Evolutionary conservation across 257 asterid species (phyloP).

Genomic region (Jacaranda copaia): DNA sequence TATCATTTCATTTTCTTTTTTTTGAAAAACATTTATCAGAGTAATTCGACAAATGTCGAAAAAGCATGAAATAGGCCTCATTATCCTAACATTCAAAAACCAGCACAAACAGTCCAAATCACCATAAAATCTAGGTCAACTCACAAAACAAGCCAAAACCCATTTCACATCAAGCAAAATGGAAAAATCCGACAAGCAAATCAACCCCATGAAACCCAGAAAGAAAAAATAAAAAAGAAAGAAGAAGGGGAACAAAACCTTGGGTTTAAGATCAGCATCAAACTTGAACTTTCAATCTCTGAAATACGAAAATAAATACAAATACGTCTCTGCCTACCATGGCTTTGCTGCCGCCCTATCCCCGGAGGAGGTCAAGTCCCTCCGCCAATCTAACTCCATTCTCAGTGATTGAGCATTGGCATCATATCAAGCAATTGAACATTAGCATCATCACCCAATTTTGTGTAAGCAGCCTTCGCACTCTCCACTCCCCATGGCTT

Average conservation of each 20-base stretch:
- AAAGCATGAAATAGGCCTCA: slow-evolving; percentile 17
- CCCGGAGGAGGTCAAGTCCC: too few relatives aligned
- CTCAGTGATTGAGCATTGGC: too few relatives aligned
- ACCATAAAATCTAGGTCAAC: slow-evolving; percentile 21
- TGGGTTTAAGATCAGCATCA: slow-evolving; percentile 61
- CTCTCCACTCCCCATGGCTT: too few relatives aligned
- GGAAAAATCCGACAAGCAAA: slow-evolving; percentile 31
- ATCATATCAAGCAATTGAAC: too few relatives aligned
- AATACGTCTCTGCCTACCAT: too few relatives aligned
- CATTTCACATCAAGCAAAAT: slow-evolving; percentile 22
- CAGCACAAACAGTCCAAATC: slow-evolving; percentile 30
- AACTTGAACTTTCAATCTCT: slow-evolving; percentile 57
- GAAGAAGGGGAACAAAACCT: slow-evolving; percentile 42
- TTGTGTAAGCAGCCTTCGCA: too few relatives aligned
- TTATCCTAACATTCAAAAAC: slow-evolving; percentile 26
- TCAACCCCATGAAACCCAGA: slow-evolving; percentile 20
- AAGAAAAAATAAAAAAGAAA: too few relatives aligned
- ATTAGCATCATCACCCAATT: too few relatives aligned
- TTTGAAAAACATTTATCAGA: not conserved
- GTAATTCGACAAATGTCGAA: not conserved
- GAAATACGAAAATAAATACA: slow-evolving; percentile 60
- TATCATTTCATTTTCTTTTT: not conserved
- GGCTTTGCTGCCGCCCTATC: too few relatives aligned
- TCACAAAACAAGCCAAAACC: slow-evolving; percentile 24
- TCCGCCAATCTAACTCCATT: too few relatives aligned